Conservation (phyloP, 768 basidiomycete genomes). For the Mycena rosella region DNA sequence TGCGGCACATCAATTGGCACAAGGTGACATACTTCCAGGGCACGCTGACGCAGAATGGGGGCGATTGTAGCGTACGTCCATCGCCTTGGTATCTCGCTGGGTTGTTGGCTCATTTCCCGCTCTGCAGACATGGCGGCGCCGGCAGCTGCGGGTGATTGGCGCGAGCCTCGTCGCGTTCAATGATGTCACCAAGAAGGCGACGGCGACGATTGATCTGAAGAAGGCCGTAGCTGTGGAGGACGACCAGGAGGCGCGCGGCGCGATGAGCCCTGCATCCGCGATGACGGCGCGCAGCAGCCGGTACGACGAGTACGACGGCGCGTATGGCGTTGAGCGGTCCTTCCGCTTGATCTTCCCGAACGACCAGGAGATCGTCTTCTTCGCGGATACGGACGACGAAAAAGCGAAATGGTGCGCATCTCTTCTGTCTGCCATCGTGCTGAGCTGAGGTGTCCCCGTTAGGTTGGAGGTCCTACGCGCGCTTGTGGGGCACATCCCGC, state of each 20-base stretch:
- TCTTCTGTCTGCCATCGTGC: slow-evolving; percentile 20
- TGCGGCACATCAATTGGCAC: slow-evolving; percentile 93
- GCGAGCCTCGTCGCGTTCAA: slow-evolving; percentile 91
- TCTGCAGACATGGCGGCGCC: slow-evolving; percentile 81
- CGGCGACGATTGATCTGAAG: slow-evolving; percentile 90
- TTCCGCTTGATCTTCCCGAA: slow-evolving; percentile 87
- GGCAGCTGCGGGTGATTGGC: slow-evolving; percentile 87
- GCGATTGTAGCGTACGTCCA: slow-evolving; percentile 86
- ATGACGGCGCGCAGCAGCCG: slow-evolving; percentile 51
- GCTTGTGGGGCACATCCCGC: slow-evolving; percentile 90
- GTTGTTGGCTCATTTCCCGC: slow-evolving; percentile 8
- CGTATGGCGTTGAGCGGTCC: slow-evolving; percentile 82
- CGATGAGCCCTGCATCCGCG: slow-evolving; percentile 60
- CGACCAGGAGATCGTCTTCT: slow-evolving; percentile 88
- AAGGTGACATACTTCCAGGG: slow-evolving; percentile 96
- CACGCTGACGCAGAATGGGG: slow-evolving; percentile 91
- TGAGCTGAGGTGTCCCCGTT: slow-evolving; percentile 22
- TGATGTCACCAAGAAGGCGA: slow-evolving; percentile 92
- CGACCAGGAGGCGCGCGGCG: slow-evolving; percentile 70
- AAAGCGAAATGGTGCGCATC: slow-evolving; percentile 83
- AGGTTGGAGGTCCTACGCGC: slow-evolving; percentile 91
- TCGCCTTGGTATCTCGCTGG: not conserved
- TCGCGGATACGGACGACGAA: slow-evolving; percentile 90
- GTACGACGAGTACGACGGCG: slow-evolving; percentile 70
- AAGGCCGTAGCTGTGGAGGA: slow-evolving; percentile 85